Evolutionary conservation across 495 filamentous ascomycete species (phyloP).

Genomic region (Oleoguttula mirabilis): DNA sequence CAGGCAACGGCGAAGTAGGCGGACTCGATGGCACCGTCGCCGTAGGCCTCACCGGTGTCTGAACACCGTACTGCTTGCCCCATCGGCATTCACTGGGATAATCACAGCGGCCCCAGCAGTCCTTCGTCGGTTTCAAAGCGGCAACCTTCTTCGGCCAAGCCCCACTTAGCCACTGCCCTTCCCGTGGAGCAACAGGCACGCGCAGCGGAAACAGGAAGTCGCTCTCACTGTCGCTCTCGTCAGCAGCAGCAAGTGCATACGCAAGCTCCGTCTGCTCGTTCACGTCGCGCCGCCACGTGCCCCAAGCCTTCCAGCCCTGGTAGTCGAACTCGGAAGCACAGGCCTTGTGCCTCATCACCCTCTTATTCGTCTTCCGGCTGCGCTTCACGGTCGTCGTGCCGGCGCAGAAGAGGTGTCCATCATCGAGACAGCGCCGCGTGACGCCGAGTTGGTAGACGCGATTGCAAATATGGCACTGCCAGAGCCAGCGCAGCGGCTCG

Average conservation of each 20-base stretch:
- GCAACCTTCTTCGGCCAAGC: background rate
- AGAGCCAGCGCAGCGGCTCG: conserved; percentile 33
- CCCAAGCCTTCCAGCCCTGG: conserved; percentile 34
- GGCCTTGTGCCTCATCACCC: conserved; percentile 27
- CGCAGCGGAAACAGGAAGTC: background rate
- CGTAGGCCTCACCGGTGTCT: conserved; percentile 1
- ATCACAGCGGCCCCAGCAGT: conserved; percentile 29
- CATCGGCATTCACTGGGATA: conserved; percentile 32
- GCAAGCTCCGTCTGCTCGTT: conserved; percentile 4
- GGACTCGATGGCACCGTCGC: background rate
- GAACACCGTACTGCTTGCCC: conserved; percentile 22
- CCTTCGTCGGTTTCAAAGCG: conserved; percentile 14
- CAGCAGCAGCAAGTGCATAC: background rate
- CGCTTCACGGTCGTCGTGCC: conserved; percentile 29
- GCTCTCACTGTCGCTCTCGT: conserved; percentile 2
- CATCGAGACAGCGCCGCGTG: conserved; percentile 38
- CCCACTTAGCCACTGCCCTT: conserved; percentile 3
- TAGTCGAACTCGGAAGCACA: conserved; percentile 40
- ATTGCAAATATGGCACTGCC: conserved; percentile 37
- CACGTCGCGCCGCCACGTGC: conserved; percentile 27
- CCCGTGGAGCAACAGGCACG: background rate
- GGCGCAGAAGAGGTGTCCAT: conserved; percentile 39
- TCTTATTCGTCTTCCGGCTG: conserved; percentile 18
- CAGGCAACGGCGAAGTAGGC: background rate
- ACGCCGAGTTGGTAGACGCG: conserved; percentile 31